Conservation (phyloP, 108 stramenopile genomes). For the Fistulifera solaris region DNA sequence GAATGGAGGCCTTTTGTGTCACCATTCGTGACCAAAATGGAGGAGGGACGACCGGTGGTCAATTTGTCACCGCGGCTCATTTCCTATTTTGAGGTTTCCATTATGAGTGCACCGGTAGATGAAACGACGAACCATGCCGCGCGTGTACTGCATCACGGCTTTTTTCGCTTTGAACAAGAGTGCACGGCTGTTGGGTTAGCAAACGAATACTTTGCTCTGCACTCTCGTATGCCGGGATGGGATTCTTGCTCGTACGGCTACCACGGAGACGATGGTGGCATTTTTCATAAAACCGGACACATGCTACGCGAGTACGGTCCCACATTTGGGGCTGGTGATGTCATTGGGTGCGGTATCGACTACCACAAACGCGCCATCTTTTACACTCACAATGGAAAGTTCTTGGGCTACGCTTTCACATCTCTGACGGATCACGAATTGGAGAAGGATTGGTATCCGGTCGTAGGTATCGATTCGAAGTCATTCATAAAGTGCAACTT, state of each 20-base stretch:
- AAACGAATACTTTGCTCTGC: constrained; percentile 29
- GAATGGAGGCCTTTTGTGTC: constrained; percentile 36
- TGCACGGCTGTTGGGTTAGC: constrained; percentile 74
- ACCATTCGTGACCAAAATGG: constrained; percentile 18
- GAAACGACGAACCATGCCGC: background rate
- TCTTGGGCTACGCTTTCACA: constrained; percentile 67
- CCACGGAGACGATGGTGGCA: constrained; percentile 79
- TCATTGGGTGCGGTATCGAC: constrained; percentile 81
- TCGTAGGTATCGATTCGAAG: constrained; percentile 69
- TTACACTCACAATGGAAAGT: constrained; percentile 74
- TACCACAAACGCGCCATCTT: constrained; percentile 54
- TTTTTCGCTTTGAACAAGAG: constrained; percentile 14
- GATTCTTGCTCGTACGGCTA: constrained; percentile 59
- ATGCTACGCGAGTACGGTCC: constrained; percentile 60
- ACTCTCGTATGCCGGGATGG: constrained; percentile 81
- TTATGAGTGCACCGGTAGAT: constrained; percentile 5
- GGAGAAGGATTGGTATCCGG: constrained; percentile 40
- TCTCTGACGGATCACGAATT: constrained; percentile 28
- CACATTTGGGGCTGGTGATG: constrained; percentile 68
- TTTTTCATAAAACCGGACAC: constrained; percentile 61
- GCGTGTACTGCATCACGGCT: too few relatives aligned
- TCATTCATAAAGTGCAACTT: constrained; percentile 53
- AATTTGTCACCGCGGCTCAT: constrained; percentile 60
- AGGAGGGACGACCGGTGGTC: constrained; percentile 2
- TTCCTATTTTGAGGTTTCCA: constrained; percentile 69